These are phyloP conservation scores for Trichoderma harzianum DNA, from an alignment of 2,329 filamentous ascomycete genomes.

Conservation along the genomic window DNA sequence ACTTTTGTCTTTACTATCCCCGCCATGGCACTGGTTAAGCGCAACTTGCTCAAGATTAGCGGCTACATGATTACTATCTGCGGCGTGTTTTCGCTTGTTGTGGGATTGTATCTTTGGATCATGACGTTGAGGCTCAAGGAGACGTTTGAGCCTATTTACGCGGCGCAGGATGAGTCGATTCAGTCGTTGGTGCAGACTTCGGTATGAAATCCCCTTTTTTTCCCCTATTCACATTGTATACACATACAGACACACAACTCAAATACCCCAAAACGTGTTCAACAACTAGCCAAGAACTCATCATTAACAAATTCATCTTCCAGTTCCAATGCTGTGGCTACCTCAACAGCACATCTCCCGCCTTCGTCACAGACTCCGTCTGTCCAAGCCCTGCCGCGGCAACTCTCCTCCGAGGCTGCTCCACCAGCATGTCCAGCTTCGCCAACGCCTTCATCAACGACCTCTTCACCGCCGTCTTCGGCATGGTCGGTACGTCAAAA, in stretches of 20 bases:
- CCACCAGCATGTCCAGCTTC: conserved; percentile 63
- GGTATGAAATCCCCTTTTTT: conserved; percentile 42
- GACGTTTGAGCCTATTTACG: conserved; percentile 61
- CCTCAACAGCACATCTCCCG: conserved; percentile 66
- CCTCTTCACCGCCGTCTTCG: conserved; percentile 77
- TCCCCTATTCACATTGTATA: background rate
- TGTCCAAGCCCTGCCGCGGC: conserved; percentile 70
- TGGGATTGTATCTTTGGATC: conserved; percentile 70
- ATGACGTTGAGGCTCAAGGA: conserved; percentile 66
- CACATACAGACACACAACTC: no score
- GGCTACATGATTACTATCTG: conserved; percentile 62
- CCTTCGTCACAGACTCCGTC: conserved; percentile 65
- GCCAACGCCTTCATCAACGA: conserved; percentile 69
- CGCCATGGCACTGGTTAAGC: conserved; percentile 63
- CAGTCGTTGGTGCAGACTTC: conserved; percentile 69
- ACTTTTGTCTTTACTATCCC: conserved; percentile 69
- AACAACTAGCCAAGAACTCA: background rate
- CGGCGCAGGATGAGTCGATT: conserved; percentile 49
- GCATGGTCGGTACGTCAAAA: conserved; percentile 60
- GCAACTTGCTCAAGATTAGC: conserved; percentile 67
- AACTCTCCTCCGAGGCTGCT: conserved; percentile 66
- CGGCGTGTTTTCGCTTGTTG: conserved; percentile 60
- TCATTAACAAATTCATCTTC: background rate
- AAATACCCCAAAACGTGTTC: background rate
- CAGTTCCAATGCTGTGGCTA: conserved; percentile 82